These are phyloP conservation scores for Aspergillus candidus DNA, from an alignment of 2,329 filamentous ascomycete species.

Conservation along the genomic window DNA sequence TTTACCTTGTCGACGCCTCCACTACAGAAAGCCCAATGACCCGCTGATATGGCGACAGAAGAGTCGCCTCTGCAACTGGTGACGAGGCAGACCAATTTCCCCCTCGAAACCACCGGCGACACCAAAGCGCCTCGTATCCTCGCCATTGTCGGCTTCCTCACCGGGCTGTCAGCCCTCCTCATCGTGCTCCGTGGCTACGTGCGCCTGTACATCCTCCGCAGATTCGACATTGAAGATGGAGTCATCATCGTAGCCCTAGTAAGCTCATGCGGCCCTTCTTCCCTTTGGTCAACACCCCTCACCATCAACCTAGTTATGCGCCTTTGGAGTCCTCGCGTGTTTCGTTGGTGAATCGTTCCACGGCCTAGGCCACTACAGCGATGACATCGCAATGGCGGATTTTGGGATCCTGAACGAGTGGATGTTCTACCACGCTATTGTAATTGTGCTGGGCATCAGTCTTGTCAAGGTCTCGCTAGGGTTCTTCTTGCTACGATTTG, in stretches of 20 bases:
- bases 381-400: constrained; percentile 31
- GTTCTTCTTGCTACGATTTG: constrained; percentile 37
- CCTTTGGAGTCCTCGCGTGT: constrained; percentile 29
- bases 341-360: constrained; percentile 42
- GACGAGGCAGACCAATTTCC: not conserved
- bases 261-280: constrained; percentile 22
- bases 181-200: constrained; percentile 44
- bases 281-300: constrained; percentile 10
- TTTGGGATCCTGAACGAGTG: constrained; percentile 36
- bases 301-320: constrained; percentile 13
- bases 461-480: constrained; percentile 40
- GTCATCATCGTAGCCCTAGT: constrained; percentile 41
- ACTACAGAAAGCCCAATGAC: no score
- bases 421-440: constrained; percentile 43
- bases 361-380: constrained; percentile 44
- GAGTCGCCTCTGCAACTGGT: no score
- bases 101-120: not conserved
- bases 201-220: constrained; percentile 42
- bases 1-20: no score
- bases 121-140: constrained; percentile 27
- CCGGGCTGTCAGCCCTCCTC: constrained; percentile 32
- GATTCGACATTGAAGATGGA: constrained; percentile 47
- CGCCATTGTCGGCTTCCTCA: constrained; percentile 36
- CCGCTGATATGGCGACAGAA: no score
- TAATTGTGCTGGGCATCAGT: constrained; percentile 42